Conservation (phyloP, 2,329 filamentous ascomycete genomes). For the Scytalidium lignicola region DNA sequence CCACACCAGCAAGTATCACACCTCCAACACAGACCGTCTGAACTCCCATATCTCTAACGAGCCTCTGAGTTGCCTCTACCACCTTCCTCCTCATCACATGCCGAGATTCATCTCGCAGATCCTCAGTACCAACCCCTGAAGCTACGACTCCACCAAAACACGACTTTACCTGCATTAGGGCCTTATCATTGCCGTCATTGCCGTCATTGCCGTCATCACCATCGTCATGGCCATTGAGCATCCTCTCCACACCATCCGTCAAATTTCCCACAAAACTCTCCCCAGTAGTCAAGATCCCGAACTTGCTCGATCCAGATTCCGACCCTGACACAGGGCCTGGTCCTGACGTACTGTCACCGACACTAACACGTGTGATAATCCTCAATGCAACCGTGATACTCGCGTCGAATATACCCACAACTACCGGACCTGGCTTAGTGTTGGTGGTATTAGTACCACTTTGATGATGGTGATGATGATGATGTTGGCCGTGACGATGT, state of each 20-base stretch:
- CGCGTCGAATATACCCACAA: slow-evolving; percentile 81
- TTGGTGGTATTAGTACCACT: too few species aligned
- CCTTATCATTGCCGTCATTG: too few species aligned
- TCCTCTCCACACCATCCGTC: slow-evolving; percentile 51
- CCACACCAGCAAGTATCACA: slow-evolving; percentile 85
- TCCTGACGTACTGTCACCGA: too few species aligned
- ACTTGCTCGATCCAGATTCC: slow-evolving; percentile 41
- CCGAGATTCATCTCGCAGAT: slow-evolving; percentile 54
- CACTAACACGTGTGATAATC: too few species aligned
- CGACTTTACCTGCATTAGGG: too few species aligned
- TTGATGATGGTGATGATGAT: too few species aligned
- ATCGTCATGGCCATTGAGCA: slow-evolving; percentile 31
- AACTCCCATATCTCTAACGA: slow-evolving; percentile 55
- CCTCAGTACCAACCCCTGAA: slow-evolving; percentile 72
- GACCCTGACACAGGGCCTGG: too few species aligned
- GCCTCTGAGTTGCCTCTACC: slow-evolving; percentile 60
- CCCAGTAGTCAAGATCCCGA: slow-evolving; percentile 87
- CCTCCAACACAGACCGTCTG: slow-evolving; percentile 78
- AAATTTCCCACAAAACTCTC: slow-evolving; percentile 77
- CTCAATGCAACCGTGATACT: slow-evolving; percentile 49
- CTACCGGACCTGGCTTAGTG: too few species aligned
- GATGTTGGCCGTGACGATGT: too few species aligned
- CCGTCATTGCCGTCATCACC: slow-evolving; percentile 23
- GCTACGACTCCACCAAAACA: slow-evolving; percentile 75
- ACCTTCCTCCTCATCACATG: slow-evolving; percentile 59